Base-by-base conservation (phyloP, 2,329 filamentous ascomycete species). In the Madurella fahalii region DNA sequence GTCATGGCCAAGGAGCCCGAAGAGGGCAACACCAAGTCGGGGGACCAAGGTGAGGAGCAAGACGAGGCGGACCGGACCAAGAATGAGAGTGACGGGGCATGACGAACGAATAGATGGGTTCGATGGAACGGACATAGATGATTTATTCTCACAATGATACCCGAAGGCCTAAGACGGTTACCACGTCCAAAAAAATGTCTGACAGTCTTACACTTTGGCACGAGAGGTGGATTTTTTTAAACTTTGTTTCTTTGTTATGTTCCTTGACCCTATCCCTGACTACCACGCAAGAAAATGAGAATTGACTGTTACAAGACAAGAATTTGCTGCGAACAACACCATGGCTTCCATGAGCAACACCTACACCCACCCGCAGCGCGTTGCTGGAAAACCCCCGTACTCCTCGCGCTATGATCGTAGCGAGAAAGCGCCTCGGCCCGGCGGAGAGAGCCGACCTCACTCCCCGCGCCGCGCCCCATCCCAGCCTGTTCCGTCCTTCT, bases 1-100 rank as follows among this genome's bases (percentile, higher is more conserved):
- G 92, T 97, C 64, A 97, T 96, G 92, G 89, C 83, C 9, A 89
- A 87, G 65, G 81, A 87, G 53, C 72, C 74, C 2, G 75, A 73
- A 45, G 65, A 67, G 45, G 59, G 49, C 17, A 40, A 31, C 12
- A 40, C 11, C 16, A 54, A 37, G 57, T 47, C 30, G 58, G 61
- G 60, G 44, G 63, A 64, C 37, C 57, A 59, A 49, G 65, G 65
- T 15, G 69, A 68, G 31, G 64, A 60, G n/a, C 63, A 68, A 40
- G 64, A 67, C 2, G 60, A 67, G 16, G 65, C 61, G 12, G 62
- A 65, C 15, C 59, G 18, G 32, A 43, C 18, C 2, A 50, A 60
- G 40, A 51, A 31, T 13, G 48, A 46, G 63, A 69, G 52, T 25
- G 16, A 48, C 11, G 30, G 46, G 32, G 11, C 40, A 50, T 2